Evolutionary conservation across 257 asterid species (phyloP).

Genomic region (Schizonepeta tenuifolia): DNA sequence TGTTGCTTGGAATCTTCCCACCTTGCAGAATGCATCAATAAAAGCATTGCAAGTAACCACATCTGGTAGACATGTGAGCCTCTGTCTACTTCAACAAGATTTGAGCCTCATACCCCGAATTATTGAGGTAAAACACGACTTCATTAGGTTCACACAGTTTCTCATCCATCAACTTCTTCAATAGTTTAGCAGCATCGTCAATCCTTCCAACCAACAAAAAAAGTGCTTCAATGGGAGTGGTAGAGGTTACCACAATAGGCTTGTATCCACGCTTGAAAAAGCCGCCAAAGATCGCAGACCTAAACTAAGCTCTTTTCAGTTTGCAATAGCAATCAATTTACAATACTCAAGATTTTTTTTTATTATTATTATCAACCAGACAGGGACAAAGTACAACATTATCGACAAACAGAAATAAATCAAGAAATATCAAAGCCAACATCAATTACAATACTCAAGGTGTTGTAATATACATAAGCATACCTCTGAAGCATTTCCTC

Average conservation of each 20-base stretch:
- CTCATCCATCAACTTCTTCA: not conserved
- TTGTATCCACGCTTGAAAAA: not conserved
- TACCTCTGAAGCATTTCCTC: too few relatives aligned
- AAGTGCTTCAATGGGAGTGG: not conserved
- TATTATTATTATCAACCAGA: too few relatives aligned
- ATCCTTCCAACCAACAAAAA: not conserved
- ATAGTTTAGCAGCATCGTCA: not conserved
- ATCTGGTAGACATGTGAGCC: not conserved
- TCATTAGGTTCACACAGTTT: not conserved
- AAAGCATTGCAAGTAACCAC: not conserved
- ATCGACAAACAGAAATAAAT: too few relatives aligned
- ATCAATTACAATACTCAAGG: too few relatives aligned
- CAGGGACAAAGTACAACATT: too few relatives aligned
- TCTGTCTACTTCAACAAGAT: not conserved
- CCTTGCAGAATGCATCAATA: not conserved
- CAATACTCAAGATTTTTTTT: not conserved
- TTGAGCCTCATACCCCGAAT: not conserved
- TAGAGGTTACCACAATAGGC: not conserved
- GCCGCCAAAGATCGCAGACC: not conserved
- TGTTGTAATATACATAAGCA: too few relatives aligned
- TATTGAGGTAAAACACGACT: too few relatives aligned
- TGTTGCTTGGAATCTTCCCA: too few relatives aligned
- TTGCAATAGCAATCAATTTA: not conserved
- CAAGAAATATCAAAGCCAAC: too few relatives aligned
- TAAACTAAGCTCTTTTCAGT: not conserved